Evolutionary conservation across 305 asterid genomes (phyloP).

Genomic region (Rubia balearica): DNA sequence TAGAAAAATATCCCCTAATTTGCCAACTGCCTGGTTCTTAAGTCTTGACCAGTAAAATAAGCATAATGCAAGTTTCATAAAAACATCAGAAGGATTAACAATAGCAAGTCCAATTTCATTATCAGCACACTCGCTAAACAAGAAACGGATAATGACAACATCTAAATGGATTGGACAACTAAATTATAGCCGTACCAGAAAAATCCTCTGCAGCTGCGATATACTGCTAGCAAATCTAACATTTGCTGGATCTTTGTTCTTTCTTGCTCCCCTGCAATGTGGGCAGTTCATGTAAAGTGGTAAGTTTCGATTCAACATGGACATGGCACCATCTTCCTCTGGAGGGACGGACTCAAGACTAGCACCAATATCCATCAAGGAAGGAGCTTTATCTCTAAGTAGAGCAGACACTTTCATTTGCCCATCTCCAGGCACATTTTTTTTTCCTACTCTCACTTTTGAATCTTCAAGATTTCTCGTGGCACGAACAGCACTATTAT

Average conservation of each 20-base stretch:
- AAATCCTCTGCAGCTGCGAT: conserved; percentile 94
- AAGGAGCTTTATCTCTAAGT: conserved; percentile 30
- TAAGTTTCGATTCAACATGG: conserved; percentile 57
- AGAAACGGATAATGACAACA: conserved; percentile 4
- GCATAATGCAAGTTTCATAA: neutral
- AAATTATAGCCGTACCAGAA: conserved; percentile 48
- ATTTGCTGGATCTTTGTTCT: conserved; percentile 37
- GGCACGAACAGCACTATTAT: conserved; percentile 34
- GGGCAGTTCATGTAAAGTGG: conserved; percentile 95
- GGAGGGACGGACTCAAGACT: conserved; percentile 35
- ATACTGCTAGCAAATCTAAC: conserved; percentile 61
- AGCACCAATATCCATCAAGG: conserved; percentile 37
- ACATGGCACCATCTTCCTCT: conserved; percentile 46
- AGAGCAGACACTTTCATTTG: conserved; percentile 36
- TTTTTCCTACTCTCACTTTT: conserved; percentile 45
- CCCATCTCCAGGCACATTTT: conserved; percentile 32
- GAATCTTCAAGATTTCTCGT: conserved; percentile 47
- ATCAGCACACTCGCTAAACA: neutral
- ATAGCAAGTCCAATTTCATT: neutral
- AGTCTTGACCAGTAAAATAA: neutral
- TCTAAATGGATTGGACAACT: conserved; percentile 18
- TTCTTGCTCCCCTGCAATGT: conserved; percentile 48
- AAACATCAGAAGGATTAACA: neutral
- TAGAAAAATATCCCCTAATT: neutral
- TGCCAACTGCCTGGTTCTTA: neutral